Evolutionary conservation across 2,329 filamentous ascomycete species (phyloP).

Genomic region (Ophiostoma ips): DNA sequence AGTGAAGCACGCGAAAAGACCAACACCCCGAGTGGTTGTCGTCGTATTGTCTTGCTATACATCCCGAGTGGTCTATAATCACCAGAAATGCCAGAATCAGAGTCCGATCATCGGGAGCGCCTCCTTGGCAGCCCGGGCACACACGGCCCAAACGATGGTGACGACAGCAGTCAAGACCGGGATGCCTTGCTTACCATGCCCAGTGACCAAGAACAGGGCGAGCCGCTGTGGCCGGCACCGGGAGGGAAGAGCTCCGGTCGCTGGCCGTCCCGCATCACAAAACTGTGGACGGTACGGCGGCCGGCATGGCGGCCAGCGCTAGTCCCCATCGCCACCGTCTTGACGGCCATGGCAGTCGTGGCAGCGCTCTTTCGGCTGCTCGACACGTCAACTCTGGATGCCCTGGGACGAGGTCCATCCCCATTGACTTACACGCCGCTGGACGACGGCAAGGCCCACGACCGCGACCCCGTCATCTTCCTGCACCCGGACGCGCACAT

Average conservation of each 20-base stretch:
- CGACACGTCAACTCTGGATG: neutral
- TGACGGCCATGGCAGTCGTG: neutral
- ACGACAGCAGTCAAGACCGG: too few species aligned
- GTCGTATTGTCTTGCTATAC: neutral
- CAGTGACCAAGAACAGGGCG: neutral
- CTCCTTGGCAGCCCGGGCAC: neutral
- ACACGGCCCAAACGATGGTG: neutral
- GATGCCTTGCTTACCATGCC: neutral
- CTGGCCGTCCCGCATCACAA: neutral
- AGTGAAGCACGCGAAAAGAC: too few species aligned
- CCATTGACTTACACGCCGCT: neutral
- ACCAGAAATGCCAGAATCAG: neutral
- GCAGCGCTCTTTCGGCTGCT: neutral
- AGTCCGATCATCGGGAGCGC: neutral
- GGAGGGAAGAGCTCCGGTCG: neutral
- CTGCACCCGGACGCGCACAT: constrained; percentile 30
- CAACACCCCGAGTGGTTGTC: too few species aligned
- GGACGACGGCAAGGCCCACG: neutral
- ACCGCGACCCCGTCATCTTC: neutral
- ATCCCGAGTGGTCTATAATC: neutral
- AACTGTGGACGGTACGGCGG: neutral
- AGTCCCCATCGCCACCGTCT: neutral
- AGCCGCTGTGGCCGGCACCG: neutral
- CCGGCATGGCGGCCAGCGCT: neutral
- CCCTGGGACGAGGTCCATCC: too few species aligned